Conservation (phyloP, 2,329 filamentous ascomycete species). For the Pestalotiopsis sp. region DNA sequence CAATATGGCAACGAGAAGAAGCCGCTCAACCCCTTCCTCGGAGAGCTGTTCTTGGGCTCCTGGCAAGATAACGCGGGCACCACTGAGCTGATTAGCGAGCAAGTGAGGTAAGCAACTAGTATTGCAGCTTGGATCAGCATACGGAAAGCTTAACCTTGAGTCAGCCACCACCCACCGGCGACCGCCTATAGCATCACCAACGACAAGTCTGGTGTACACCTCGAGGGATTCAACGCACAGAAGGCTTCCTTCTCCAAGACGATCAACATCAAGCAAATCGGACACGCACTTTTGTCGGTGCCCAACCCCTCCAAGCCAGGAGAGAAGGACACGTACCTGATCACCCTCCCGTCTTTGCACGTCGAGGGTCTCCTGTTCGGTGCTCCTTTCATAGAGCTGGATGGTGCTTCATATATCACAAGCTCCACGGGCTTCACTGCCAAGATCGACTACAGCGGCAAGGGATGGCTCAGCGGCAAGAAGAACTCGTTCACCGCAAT, state of each 20-base stretch:
- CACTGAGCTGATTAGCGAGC: constrained; percentile 41
- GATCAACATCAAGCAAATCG: constrained; percentile 52
- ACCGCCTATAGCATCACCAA: constrained; percentile 53
- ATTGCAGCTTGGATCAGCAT: background rate
- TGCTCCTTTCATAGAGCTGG: constrained; percentile 50
- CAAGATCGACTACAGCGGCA: constrained; percentile 48
- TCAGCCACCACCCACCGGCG: constrained; percentile 52
- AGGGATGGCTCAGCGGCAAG: constrained; percentile 45
- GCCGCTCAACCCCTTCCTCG: constrained; percentile 53
- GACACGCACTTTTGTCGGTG: constrained; percentile 51
- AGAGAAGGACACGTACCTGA: constrained; percentile 49
- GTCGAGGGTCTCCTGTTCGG: constrained; percentile 50
- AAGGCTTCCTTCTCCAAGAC: constrained; percentile 53
- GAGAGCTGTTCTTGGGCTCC: constrained; percentile 48
- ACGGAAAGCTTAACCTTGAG: background rate
- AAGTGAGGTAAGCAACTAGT: constrained; percentile 39
- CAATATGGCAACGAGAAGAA: constrained; percentile 52
- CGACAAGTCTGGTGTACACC: constrained; percentile 42
- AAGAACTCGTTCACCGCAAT: constrained; percentile 48
- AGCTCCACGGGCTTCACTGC: constrained; percentile 46
- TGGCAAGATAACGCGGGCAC: constrained; percentile 28
- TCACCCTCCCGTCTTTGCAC: constrained; percentile 50
- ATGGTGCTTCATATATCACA: constrained; percentile 45
- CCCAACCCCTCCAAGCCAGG: constrained; percentile 34
- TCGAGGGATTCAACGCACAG: constrained; percentile 52